phyloP scores from a whole-genome alignment of 208 protist genomes.

The Endotrypanum monterogeii region DNA sequence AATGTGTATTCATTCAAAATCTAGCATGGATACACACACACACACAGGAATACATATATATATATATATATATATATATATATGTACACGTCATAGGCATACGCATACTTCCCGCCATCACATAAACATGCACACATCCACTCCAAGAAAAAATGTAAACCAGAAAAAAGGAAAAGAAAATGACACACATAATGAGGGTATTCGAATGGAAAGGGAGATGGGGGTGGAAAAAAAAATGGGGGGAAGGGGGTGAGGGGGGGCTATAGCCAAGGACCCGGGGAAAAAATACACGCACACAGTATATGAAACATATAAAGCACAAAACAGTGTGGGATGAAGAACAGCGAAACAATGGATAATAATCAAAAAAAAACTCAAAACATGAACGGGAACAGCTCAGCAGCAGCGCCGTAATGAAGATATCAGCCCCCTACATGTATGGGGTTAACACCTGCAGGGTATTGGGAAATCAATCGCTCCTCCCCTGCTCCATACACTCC shows the following conservation, averaged over 20 bases:
- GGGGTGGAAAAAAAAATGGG: background rate
- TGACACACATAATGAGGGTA: background rate
- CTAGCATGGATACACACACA: background rate
- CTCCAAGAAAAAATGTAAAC: background rate
- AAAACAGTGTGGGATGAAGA: background rate
- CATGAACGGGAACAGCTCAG: background rate
- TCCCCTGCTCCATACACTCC: background rate
- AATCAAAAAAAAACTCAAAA: background rate
- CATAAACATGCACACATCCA: background rate
- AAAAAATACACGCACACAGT: too few species aligned
- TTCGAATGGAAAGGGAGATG: background rate
- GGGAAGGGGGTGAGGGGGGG: too few species aligned
- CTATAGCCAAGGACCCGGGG: too few species aligned
- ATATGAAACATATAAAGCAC: background rate
- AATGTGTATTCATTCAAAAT: background rate
- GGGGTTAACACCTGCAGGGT: background rate
- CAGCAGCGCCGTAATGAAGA: background rate
- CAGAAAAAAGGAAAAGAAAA: background rate
- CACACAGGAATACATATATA: background rate
- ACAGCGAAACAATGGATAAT: too few species aligned
- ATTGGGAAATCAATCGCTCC: background rate
- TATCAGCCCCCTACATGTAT: too few species aligned
- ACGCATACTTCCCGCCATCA: background rate
- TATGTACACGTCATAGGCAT: too few species aligned
- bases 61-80: too few species aligned